Evolutionary conservation across 2,329 filamentous ascomycete genomes (phyloP).

Genomic region (Sphaerulina vaccinii): DNA sequence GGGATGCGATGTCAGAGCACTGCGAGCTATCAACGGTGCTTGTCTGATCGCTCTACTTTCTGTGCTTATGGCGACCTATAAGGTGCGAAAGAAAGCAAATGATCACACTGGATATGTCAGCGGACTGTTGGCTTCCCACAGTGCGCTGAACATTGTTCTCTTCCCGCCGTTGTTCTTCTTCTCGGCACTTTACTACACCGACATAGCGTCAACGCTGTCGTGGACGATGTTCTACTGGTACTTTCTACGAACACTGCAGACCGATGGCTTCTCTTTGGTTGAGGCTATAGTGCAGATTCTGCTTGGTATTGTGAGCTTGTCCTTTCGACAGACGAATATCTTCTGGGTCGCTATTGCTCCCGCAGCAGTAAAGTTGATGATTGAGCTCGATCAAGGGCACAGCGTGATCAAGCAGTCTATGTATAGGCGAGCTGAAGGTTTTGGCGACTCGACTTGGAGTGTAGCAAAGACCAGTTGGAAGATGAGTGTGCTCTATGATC

Average conservation of each 20-base stretch:
- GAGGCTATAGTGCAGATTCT: constrained; percentile 39
- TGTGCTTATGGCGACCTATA: constrained; percentile 28
- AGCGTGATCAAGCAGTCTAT: constrained; percentile 41
- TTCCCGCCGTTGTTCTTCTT: constrained; percentile 97
- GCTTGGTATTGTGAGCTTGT: constrained; percentile 65
- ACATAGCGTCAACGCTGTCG: constrained; percentile 75
- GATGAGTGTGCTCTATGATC: constrained; percentile 51
- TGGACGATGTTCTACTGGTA: constrained; percentile 68
- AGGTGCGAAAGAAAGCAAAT: constrained; percentile 25
- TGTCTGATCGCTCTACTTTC: constrained; percentile 40
- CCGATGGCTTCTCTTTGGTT: constrained; percentile 22
- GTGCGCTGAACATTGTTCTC: constrained; percentile 73
- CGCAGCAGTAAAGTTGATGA: constrained; percentile 51
- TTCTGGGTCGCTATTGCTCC: constrained; percentile 88
- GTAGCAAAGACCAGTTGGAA: constrained; percentile 39
- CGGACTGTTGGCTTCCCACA: constrained; percentile 42
- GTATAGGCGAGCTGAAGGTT: constrained; percentile 32
- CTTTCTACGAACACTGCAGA: constrained; percentile 41
- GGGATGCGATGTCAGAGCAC: constrained; percentile 41
- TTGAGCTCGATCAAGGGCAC: constrained; percentile 54
- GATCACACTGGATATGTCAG: constrained; percentile 15
- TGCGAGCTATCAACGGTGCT: constrained; percentile 42
- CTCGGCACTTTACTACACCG: constrained; percentile 91
- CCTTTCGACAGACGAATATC: constrained; percentile 91
- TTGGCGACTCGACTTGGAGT: constrained; percentile 32